Base-by-base conservation (phyloP, 371 early-diverging fungal genomes). In the Sporodiniella umbellata region DNA sequence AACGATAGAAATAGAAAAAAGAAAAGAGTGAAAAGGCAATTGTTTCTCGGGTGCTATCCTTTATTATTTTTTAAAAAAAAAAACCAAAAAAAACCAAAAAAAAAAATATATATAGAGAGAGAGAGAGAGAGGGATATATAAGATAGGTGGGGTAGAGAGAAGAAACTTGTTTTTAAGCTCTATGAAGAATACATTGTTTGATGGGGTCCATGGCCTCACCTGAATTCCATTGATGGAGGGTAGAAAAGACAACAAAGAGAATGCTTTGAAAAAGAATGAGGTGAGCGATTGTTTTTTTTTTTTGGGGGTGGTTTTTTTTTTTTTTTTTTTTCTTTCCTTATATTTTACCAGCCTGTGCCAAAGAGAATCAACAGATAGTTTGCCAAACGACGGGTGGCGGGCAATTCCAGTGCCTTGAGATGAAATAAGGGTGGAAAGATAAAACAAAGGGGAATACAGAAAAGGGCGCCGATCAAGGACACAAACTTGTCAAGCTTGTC, bases 391-490 rank as follows among this genome's bases (percentile, higher is more conserved):
- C 71, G 63, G 25, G 72, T 69, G 14, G 53, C 38, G 18, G 70
- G 70, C 12, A 70, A 42, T 5, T 86, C 70, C 22, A 80, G 56
- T 1, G 80, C 85, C 58, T 78, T 84, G 60, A 73, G 70, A 69
- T 92, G 92, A 77, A 92, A 90, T 33, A 92, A 57, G 3, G 91
- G 80, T 5, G 92, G 93, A 66, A 90, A 94, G 15, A 94, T 78
- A 54, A 92, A 92, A 33, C 85, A 80, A 44, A 88, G 61, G 14
- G 87, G 86, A 18, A 83, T 79, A 58, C 83, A 80, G 46, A 71
- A 68, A 0, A 75, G 48, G 0, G 75, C 71, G 10, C 93, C 94
- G 15, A 91, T 84, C 15, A 92, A 69, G 11, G 87, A 80, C 12
- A 94, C 94, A 64, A 94, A 86, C 62, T 87, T 87, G 67, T 92